These are phyloP conservation scores for Auriscalpium microsporum DNA, from an alignment of 768 basidiomycete genomes.

Conservation along the genomic window DNA sequence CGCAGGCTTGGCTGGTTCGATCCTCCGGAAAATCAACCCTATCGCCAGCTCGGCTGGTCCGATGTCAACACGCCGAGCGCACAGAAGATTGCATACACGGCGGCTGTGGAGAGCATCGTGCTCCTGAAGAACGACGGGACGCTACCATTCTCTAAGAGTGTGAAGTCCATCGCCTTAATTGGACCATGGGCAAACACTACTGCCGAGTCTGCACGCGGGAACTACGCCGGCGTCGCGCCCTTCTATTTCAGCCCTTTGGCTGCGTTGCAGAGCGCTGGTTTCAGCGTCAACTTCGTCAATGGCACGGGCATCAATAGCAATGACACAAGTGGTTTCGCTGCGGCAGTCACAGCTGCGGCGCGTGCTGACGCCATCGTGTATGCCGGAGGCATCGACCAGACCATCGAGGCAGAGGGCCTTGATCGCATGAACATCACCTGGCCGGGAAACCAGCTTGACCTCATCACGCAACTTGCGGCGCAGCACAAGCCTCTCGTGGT, in stretches of 20 bases:
- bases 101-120: constrained; percentile 46
- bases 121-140: constrained; percentile 57
- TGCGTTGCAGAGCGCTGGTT: constrained; percentile 40
- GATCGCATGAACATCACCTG: constrained; percentile 44
- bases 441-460: constrained; percentile 47
- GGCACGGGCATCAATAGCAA: constrained; percentile 36
- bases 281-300: constrained; percentile 31
- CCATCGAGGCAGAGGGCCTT: constrained; percentile 37
- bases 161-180: constrained; percentile 46
- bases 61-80: constrained; percentile 40
- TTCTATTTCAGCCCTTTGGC: constrained; percentile 46
- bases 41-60: constrained; percentile 38
- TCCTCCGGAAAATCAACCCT: constrained; percentile 39
- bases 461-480: constrained; percentile 35
- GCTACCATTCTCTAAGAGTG: constrained; percentile 38
- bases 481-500: constrained; percentile 45
- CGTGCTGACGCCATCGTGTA: constrained; percentile 43
- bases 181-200: constrained; percentile 55
- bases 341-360: constrained; percentile 40
- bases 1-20: constrained; percentile 51
- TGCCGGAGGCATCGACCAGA: constrained; percentile 46
- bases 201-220: constrained; percentile 42
- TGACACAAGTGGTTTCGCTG: constrained; percentile 38
- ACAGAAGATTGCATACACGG: constrained; percentile 39
- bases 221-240: constrained; percentile 45